phyloP scores from a whole-genome alignment of 345 rosid genomes.

The Alliaria petiolata region DNA sequence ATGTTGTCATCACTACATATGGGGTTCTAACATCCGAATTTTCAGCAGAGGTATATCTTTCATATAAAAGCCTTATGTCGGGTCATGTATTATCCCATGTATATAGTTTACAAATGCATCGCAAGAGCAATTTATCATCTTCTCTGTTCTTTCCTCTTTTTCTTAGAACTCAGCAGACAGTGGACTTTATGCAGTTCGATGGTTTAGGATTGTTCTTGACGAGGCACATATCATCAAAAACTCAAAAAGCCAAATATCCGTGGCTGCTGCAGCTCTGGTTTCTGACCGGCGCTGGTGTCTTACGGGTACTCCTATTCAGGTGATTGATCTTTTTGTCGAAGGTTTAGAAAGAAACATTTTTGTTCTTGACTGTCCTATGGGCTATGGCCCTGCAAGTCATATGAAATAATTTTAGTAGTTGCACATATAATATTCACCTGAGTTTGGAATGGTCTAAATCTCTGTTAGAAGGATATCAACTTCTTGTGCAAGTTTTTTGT shows the following conservation, averaged over 20 bases:
- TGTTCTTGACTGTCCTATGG: not conserved
- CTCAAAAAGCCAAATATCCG: slow-evolving; percentile 71
- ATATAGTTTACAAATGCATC: no score
- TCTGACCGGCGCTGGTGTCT: slow-evolving; percentile 99
- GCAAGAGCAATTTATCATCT: not conserved
- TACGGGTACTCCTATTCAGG: slow-evolving; percentile 99
- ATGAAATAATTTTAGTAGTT: not conserved
- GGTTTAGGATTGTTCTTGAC: slow-evolving; percentile 98
- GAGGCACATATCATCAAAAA: slow-evolving; percentile 97
- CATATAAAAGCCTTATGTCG: not conserved
- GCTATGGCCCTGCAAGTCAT: slow-evolving; percentile 16
- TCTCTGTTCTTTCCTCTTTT: slow-evolving; percentile 11
- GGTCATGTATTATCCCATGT: no score
- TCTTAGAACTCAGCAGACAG: slow-evolving; percentile 56
- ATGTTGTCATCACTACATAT: slow-evolving; percentile 92
- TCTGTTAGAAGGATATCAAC: not conserved
- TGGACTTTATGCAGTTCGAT: slow-evolving; percentile 66
- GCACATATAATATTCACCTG: not conserved
- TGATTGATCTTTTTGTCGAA: slow-evolving; percentile 21
- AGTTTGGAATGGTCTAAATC: not conserved
- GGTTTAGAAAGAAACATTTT: not conserved
- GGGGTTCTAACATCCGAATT: slow-evolving; percentile 91
- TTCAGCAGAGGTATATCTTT: slow-evolving; percentile 65
- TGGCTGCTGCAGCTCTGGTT: slow-evolving; percentile 81
- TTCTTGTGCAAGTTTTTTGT: not conserved